Evolutionary conservation across 2,329 filamentous ascomycete species (phyloP), one percentile per base, ranked within the genome.

Genomic region (Talaromyces sp.): DNA sequence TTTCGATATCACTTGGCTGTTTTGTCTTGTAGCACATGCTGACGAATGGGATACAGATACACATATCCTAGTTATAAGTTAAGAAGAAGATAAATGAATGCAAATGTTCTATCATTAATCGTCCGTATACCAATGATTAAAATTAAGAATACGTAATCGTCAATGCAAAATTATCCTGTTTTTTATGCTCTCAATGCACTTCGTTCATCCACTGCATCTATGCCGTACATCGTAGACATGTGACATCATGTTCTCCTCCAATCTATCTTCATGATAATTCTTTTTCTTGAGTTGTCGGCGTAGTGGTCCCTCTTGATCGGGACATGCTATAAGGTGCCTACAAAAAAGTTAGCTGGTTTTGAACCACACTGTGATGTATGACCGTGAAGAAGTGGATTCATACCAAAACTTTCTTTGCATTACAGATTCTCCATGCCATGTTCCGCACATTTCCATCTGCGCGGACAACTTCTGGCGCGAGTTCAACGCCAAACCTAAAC

Each of bases 401-500:
- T 82, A 96, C 92, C 80, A 98, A 78, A 69, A 97, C 95, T 79
- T 93, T 92, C 83, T 97, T 97, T 40, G 95, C 95, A 76, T 96
- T 96, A 77, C 91, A 95, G 69, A 99, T 91, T 73, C 95, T 86
- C 93, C 94, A 97, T 5, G 93, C 93, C 68, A 99, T 81, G 75
- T 96, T 97, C 73, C 86, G 88, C 67, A 98, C 91, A 71, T 89
- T 96, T 5, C 95, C 92, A 79, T 99, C 95, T 0, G 93, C 93
- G 61, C 91, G 88, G 36, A 99, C 95, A 0, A 98, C 94, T 53
- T 92, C 92, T 0, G 93, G 90, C 1, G 95, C 92, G 74, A 99
- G 93, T 76, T 99, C 95, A 67, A 99, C 91, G 61, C 93, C 95
- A 76, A 99, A 90, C 84, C 84, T 86, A 65, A 54, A 45, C 5